Evolutionary conservation across 73 alveolate species (phyloP).

Genomic region (Symbiodinium pilosum): DNA sequence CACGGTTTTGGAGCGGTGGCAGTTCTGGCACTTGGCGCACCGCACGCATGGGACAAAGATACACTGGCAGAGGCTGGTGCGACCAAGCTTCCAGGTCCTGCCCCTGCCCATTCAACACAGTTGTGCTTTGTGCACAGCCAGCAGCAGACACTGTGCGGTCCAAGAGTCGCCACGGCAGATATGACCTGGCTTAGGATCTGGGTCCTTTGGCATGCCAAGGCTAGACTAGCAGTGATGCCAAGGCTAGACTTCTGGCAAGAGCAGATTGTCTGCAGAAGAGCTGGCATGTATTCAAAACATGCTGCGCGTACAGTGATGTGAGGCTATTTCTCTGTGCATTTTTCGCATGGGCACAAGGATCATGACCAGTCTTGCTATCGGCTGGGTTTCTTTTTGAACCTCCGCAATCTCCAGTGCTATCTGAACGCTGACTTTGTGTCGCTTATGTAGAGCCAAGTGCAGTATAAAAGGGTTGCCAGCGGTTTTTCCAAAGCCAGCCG

Average conservation of each 20-base stretch:
- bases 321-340: background rate
- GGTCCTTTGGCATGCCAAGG: too few species aligned
- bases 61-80: background rate
- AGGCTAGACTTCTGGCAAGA: too few species aligned
- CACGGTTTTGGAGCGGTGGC: background rate
- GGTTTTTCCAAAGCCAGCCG: background rate
- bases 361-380: background rate
- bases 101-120: background rate
- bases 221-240: too few species aligned
- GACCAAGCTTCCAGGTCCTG: background rate
- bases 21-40: background rate
- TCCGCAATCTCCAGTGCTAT: background rate
- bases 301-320: background rate
- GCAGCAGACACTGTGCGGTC: slow-evolving; percentile 1
- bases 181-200: too few species aligned
- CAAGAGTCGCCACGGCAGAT: too few species aligned
- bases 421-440: background rate
- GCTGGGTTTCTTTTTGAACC: background rate
- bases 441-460: background rate
- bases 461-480: background rate
- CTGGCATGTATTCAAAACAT: background rate
- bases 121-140: slow-evolving; percentile 8
- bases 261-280: background rate
- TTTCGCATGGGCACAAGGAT: background rate
- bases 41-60: background rate